phyloP scores from a whole-genome alignment of 2,329 filamentous ascomycete genomes.

The Paramyrothecium sp. region DNA sequence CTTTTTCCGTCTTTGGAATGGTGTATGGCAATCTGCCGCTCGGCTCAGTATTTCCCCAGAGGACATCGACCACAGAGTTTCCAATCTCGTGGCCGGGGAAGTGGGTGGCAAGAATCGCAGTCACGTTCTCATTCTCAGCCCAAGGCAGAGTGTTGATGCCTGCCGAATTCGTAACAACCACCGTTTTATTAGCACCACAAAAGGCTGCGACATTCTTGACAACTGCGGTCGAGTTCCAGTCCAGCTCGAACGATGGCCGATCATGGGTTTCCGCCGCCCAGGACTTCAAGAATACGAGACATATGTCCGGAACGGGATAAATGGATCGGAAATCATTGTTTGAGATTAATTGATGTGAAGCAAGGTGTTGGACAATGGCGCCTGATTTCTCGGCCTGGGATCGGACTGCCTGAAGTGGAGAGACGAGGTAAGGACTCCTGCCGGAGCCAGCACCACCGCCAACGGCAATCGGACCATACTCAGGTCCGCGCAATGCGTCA shows the following conservation, averaged over 20 bases:
- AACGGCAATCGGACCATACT: not conserved
- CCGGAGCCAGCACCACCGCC: not conserved
- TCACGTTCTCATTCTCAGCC: slow-evolving; percentile 40
- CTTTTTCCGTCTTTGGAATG: no score
- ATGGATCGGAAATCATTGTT: not conserved
- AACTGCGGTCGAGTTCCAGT: slow-evolving; percentile 58
- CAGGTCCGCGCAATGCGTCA: not conserved
- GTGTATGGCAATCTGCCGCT: no score
- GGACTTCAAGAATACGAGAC: slow-evolving; percentile 66
- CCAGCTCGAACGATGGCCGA: slow-evolving; percentile 52
- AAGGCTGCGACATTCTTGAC: slow-evolving; percentile 52
- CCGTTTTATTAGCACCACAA: slow-evolving; percentile 38
- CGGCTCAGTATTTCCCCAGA: no score
- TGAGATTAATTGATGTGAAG: slow-evolving; percentile 4
- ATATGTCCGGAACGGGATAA: slow-evolving; percentile 18
- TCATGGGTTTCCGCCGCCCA: slow-evolving; percentile 73
- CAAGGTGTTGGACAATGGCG: not conserved
- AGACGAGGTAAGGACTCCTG: not conserved
- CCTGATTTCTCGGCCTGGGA: not conserved
- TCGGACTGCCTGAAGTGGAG: not conserved
- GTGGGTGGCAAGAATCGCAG: slow-evolving; percentile 65
- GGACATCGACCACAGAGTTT: no score
- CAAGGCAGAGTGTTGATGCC: slow-evolving; percentile 62
- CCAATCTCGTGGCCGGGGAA: slow-evolving; percentile 62
- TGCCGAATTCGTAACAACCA: slow-evolving; percentile 66